A percentile compares a stretch with the other conserved stretches of the same genome.
Conservation (phyloP, 768 basidiomycete genomes). For the Piloderma croceum region DNA sequence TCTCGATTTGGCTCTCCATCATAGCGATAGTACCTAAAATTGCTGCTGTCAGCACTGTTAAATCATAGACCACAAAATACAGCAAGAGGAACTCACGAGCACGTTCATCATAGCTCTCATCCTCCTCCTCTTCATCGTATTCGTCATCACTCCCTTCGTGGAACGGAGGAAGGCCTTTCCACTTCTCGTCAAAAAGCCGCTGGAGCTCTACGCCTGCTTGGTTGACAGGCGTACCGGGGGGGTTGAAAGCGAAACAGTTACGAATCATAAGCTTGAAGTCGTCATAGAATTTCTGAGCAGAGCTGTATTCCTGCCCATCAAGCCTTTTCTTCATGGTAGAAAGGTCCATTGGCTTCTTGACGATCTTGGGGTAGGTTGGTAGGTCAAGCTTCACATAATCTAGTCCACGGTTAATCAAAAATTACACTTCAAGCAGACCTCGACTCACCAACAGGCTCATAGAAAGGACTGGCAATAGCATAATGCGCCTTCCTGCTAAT, state of each 20-base stretch:
- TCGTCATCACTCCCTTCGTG: slow-evolving; percentile 52
- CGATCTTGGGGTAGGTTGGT: slow-evolving; percentile 78
- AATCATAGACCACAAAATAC: slow-evolving; percentile 9
- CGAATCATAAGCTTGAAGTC: slow-evolving; percentile 94
- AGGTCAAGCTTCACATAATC: slow-evolving; percentile 76
- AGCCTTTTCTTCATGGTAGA: slow-evolving; percentile 84
- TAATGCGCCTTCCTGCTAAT: slow-evolving; percentile 76
- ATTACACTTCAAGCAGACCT: background rate
- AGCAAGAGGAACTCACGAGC: slow-evolving; percentile 45
- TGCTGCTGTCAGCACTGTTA: slow-evolving; percentile 16
- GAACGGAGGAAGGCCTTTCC: slow-evolving; percentile 68
- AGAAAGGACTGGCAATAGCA: slow-evolving; percentile 73
- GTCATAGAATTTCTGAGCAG: slow-evolving; percentile 74
- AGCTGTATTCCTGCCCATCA: slow-evolving; percentile 67
- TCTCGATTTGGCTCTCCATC: slow-evolving; percentile 80
- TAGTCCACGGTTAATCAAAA: slow-evolving; percentile 24
- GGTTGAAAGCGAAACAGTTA: slow-evolving; percentile 92
- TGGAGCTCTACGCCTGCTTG: slow-evolving; percentile 82
- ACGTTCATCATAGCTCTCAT: slow-evolving; percentile 64
- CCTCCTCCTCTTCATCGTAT: slow-evolving; percentile 57
- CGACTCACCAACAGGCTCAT: slow-evolving; percentile 86
- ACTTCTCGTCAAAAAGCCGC: slow-evolving; percentile 87
- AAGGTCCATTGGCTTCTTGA: slow-evolving; percentile 96
- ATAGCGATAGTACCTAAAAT: slow-evolving; percentile 59
- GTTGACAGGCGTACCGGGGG: slow-evolving; percentile 80